phyloP scores from a whole-genome alignment of 2,329 filamentous ascomycete species.

The Graphiopsis chlorocephala region DNA sequence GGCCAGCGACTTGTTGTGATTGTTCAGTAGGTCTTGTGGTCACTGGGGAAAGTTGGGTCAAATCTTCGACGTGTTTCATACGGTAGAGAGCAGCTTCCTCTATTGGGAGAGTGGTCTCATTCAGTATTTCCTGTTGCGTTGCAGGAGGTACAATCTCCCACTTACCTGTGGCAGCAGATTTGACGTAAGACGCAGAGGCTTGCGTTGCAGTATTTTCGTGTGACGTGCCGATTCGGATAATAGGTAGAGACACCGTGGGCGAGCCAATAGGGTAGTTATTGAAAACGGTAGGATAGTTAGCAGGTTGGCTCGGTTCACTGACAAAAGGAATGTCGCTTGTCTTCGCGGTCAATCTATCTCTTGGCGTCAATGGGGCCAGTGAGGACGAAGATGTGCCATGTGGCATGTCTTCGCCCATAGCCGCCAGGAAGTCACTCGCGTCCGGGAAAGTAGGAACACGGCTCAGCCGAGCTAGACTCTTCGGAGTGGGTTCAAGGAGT shows the following conservation, averaged over 20 bases:
- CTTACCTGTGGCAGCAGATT: background rate
- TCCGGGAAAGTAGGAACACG: background rate
- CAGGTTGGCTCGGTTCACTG: background rate
- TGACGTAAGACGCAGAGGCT: background rate
- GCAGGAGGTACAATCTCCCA: background rate
- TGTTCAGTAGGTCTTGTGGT: background rate
- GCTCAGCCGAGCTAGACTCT: background rate
- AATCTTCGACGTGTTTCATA: background rate
- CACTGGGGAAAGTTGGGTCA: background rate
- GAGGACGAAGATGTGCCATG: background rate
- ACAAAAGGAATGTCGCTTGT: background rate
- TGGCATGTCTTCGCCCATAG: background rate
- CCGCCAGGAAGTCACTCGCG: slow-evolving; percentile 5
- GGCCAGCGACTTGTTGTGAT: background rate
- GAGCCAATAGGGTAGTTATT: background rate
- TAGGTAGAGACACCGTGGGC: background rate
- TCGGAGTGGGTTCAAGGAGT: background rate
- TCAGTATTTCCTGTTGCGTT: background rate
- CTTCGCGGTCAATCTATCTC: background rate
- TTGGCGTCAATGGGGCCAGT: background rate
- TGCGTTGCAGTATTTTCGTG: background rate
- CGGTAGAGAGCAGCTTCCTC: background rate
- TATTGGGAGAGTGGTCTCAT: background rate
- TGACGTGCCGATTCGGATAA: background rate
- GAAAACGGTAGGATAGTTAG: background rate